Conservation (phyloP, 495 filamentous ascomycete species). For the Aspergillus heteromorphus region DNA sequence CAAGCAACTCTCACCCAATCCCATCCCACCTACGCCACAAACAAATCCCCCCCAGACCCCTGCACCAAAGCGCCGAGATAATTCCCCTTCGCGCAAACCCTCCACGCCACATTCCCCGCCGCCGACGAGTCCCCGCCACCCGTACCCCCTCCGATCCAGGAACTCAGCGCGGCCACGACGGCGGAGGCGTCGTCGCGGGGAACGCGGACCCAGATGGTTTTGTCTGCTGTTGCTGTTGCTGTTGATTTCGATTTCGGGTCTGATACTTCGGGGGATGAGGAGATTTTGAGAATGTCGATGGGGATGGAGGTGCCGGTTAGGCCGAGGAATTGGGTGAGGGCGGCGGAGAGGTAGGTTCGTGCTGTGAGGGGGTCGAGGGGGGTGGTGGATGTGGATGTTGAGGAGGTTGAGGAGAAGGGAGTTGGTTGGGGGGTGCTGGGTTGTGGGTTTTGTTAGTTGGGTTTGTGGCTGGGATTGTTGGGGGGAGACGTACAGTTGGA, state of each 20-base stretch:
- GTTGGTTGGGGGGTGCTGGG: conserved; percentile 19
- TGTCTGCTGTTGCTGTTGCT: conserved; percentile 2
- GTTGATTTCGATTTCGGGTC: neutral
- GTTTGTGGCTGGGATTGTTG: conserved; percentile 3
- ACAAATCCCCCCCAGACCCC: conserved; percentile 41
- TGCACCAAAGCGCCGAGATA: conserved; percentile 45
- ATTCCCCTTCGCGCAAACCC: conserved; percentile 50
- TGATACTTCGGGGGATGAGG: neutral
- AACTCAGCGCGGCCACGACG: conserved; percentile 63
- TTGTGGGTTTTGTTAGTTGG: conserved; percentile 26
- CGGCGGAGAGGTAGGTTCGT: conserved; percentile 64
- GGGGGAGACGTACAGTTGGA: conserved; percentile 32
- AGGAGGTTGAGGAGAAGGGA: neutral
- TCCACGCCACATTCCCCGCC: conserved; percentile 49
- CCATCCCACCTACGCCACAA: conserved; percentile 22
- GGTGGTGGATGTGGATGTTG: neutral
- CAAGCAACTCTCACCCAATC: neutral
- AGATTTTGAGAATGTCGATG: conserved; percentile 70
- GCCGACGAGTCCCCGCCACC: conserved; percentile 25
- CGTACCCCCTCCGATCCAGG: conserved; percentile 47
- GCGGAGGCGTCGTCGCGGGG: conserved; percentile 61
- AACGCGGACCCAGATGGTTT: conserved; percentile 67
- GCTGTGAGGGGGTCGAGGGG: conserved; percentile 69
- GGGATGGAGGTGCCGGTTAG: conserved; percentile 68
- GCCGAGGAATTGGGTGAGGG: conserved; percentile 77